Percentiles rank a stretch among this genome's conserved stretches.
phyloP scores from a whole-genome alignment of 371 early-diverging fungal species.

The Syncephalis plumigaleata region DNA sequence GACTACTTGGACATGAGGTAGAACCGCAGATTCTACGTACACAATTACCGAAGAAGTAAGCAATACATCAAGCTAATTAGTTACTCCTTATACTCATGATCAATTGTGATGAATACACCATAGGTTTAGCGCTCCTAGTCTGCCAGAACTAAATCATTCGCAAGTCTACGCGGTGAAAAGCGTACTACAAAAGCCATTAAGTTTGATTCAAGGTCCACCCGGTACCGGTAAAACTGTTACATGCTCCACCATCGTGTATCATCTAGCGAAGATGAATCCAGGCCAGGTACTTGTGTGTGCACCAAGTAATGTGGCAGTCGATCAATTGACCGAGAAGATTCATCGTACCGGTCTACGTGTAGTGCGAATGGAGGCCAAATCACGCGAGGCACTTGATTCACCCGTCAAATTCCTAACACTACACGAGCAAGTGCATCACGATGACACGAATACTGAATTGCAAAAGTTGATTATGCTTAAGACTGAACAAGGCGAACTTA shows the following conservation, averaged over 20 bases:
- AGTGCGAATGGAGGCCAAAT: slow-evolving; percentile 88
- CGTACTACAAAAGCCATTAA: slow-evolving; percentile 75
- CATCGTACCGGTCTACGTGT: slow-evolving; percentile 91
- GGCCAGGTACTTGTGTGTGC: slow-evolving; percentile 96
- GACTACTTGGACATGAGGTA: slow-evolving; percentile 83
- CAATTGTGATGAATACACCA: background rate
- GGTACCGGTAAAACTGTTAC: slow-evolving; percentile 99
- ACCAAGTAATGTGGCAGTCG: slow-evolving; percentile 98
- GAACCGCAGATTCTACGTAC: slow-evolving; percentile 53
- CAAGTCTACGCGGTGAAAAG: slow-evolving; percentile 91
- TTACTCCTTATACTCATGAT: background rate
- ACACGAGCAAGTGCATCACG: slow-evolving; percentile 87
- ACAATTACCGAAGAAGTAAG: slow-evolving; percentile 54
- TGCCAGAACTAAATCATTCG: slow-evolving; percentile 94
- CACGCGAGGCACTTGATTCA: slow-evolving; percentile 85
- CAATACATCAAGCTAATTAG: slow-evolving; percentile 3
- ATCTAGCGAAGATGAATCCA: slow-evolving; percentile 76
- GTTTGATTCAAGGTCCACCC: slow-evolving; percentile 94
- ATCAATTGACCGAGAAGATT: slow-evolving; percentile 94
- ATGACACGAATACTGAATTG: slow-evolving; percentile 81
- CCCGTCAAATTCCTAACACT: slow-evolving; percentile 80
- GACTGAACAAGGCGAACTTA: slow-evolving; percentile 78
- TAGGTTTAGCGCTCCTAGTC: slow-evolving; percentile 70
- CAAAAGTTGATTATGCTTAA: slow-evolving; percentile 80
- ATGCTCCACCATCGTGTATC: slow-evolving; percentile 93